phyloP scores from a whole-genome alignment of 352 stramenopile genomes.

The Pythium rishiriense region DNA sequence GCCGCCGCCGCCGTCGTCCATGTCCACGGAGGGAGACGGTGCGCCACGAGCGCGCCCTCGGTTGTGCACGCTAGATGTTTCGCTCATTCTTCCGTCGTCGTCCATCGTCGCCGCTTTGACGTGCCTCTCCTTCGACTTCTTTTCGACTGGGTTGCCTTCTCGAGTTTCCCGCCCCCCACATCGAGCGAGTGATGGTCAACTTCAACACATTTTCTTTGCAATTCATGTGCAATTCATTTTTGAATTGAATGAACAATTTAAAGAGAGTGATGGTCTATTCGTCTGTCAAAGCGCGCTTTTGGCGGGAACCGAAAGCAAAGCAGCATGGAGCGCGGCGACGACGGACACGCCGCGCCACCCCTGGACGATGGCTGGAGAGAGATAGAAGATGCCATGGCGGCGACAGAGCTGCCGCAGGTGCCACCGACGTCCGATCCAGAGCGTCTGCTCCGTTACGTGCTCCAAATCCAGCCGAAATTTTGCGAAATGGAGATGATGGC shows the following conservation, averaged over 20 bases:
- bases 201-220: slow-evolving; percentile 24
- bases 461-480: slow-evolving; percentile 75
- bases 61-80: slow-evolving; percentile 65
- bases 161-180: not conserved
- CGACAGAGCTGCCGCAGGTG: slow-evolving; percentile 57
- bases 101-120: slow-evolving; percentile 33
- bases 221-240: slow-evolving; percentile 26
- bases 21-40: slow-evolving; percentile 41
- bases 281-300: slow-evolving; percentile 7
- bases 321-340: slow-evolving; percentile 9
- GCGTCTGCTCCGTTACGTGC: slow-evolving; percentile 71
- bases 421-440: slow-evolving; percentile 74
- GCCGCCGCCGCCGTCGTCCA: slow-evolving; percentile 38
- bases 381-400: slow-evolving; percentile 53
- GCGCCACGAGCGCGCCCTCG: slow-evolving; percentile 33
- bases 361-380: slow-evolving; percentile 45
- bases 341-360: not conserved
- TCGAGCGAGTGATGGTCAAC: slow-evolving; percentile 26
- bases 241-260: slow-evolving; percentile 1
- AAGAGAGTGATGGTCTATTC: slow-evolving; percentile 24
- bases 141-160: slow-evolving; percentile 3
- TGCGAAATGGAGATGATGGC: slow-evolving; percentile 82
- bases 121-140: not conserved
- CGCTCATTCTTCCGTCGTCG: slow-evolving; percentile 69
- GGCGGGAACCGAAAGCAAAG: slow-evolving; percentile 18